Evolutionary conservation across 2,329 filamentous ascomycete genomes (phyloP), one percentile per base, ranked within the genome.

Genomic region (Pleoardoris graminearum): DNA sequence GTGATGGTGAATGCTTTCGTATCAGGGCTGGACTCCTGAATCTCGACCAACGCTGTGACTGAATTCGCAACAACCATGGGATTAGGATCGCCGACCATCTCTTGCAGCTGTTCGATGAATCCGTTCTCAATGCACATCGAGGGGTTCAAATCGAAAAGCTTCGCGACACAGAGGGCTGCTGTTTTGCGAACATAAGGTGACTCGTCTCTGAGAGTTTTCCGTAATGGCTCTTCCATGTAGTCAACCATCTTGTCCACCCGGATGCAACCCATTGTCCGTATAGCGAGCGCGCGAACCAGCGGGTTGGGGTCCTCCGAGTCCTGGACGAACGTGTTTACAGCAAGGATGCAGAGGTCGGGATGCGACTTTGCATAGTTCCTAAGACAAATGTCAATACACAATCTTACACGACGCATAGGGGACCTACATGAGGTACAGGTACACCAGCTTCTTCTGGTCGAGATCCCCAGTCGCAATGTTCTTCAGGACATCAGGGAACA

Each of bases 321-420:
- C 82, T 99, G 94, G 5, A 97, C 94, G 69, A 99, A 99, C 12
- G 94, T 99, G 74, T 99, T 99, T 70, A 99, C 94, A 62, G 94
- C 94, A 64, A 99, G 86, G 77, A 99, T 99, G 75, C 94, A 99
- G 30, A 99, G 86, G 72, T 99, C 94, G 27, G 94, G 94, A 76
- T 99, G 94, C 61, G 93, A 96, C 80, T 99, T 99, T 67, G 94
- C 94, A 76, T 99, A 99, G 77, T 99, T 99, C 91, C 91, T 96
- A 59, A 25, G 12, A 27, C 4, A 23, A 12, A 14, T 19, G 53
- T 66, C 39, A 69, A 48, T 25, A n/a, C 14, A 38, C 14, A 32
- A 3, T 12, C 32, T 5, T 1, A 14, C 12, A 7, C 30, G 45
- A 43, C 42, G 39, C n/a, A 19, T 33, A 7, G 2, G 3, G 17